Base-by-base conservation (phyloP, 2,329 filamentous ascomycete species). In the Scopulariopsis brevicaulis region DNA sequence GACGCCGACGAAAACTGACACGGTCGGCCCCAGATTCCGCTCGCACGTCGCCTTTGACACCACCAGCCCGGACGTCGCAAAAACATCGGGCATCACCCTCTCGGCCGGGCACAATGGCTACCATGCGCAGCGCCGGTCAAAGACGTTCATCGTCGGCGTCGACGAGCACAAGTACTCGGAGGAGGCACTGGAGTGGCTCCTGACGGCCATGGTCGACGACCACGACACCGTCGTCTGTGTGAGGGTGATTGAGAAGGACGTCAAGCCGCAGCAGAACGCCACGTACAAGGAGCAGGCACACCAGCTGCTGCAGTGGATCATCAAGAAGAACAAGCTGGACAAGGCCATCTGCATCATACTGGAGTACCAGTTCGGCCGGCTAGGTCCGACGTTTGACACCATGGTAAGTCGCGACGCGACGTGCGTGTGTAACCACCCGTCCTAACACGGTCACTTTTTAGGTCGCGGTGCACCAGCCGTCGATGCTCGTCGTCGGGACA, bases 141-240 rank as follows among this genome's bases (percentile, higher is more conserved):
- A 92, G 57, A 95, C 90, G 10, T 96, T 96, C 65, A 84, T 96
- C 68, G 93, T 92, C 62, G 92, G 92, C 22, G 88, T 92, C 20
- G 92, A 96, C 71, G 89, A 93, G 66, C 91, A 96, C 65, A 83
- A 90, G 59, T 96, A 96, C 71, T 96, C 90, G 7, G 89, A 96
- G 62, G 94, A 93, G 71, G 92, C 92, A 18, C 77, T 96, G 20
- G 89, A 95, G 70, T 96, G 91, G 91, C 79, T 96, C 55, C 82
- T 96, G 46, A 90, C 95, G 65, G 90, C 96, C 72, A 79, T 96
- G 58, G 90, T 96, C 48, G 91, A 96, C 65, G 92, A 96, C 66
- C 91, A 92, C 20, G 92, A 96, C 68, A 90, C 96, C 71, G 86
- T 96, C 59, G 88, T 96, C 10, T 96, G 92, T 71, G 81, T 96